Percentiles rank a stretch among this genome's conserved stretches.
These are phyloP conservation scores for Pythium scleroteichum DNA, from an alignment of 352 stramenopile genomes.

Conservation along the genomic window DNA sequence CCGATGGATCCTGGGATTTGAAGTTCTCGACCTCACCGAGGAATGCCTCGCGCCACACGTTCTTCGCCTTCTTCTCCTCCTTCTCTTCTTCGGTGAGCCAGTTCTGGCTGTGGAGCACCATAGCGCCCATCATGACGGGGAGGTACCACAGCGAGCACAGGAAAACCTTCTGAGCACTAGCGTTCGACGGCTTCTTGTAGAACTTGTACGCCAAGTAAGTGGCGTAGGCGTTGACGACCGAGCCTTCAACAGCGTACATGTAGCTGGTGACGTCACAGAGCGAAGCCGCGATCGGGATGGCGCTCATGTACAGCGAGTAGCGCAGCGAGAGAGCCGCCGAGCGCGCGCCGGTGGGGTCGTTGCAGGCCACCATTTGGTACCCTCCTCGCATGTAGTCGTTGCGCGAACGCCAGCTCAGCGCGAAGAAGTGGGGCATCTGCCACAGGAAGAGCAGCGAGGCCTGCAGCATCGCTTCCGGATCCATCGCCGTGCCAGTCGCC, in stretches of 20 bases:
- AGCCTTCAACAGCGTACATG: constrained; percentile 98
- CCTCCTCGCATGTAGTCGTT: constrained; percentile 90
- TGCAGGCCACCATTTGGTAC: constrained; percentile 96
- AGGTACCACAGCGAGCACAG: constrained; percentile 98
- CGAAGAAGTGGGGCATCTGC: constrained; percentile 99
- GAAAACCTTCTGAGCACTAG: constrained; percentile 97
- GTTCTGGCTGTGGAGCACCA: constrained; percentile 96
- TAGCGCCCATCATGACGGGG: constrained; percentile 95
- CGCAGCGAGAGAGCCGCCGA: constrained; percentile 92
- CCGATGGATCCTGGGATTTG: constrained; percentile 35
- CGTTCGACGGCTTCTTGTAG: constrained; percentile 92
- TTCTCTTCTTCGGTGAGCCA: constrained; percentile 80
- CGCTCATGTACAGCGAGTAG: constrained; percentile 95
- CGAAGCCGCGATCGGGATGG: constrained; percentile 93
- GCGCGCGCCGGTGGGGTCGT: constrained; percentile 90
- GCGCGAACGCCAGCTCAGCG: constrained; percentile 96
- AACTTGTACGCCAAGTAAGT: constrained; percentile 96
- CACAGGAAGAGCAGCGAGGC: constrained; percentile 95
- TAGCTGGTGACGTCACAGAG: constrained; percentile 94
- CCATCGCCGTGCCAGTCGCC: constrained; percentile 85
- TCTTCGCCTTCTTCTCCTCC: constrained; percentile 54
- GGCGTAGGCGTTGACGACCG: constrained; percentile 95
- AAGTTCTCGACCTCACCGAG: constrained; percentile 72
- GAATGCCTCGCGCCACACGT: constrained; percentile 72
- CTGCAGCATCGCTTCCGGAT: constrained; percentile 73